phyloP scores from a whole-genome alignment of 768 basidiomycete genomes.

The Mycena latifolia region DNA sequence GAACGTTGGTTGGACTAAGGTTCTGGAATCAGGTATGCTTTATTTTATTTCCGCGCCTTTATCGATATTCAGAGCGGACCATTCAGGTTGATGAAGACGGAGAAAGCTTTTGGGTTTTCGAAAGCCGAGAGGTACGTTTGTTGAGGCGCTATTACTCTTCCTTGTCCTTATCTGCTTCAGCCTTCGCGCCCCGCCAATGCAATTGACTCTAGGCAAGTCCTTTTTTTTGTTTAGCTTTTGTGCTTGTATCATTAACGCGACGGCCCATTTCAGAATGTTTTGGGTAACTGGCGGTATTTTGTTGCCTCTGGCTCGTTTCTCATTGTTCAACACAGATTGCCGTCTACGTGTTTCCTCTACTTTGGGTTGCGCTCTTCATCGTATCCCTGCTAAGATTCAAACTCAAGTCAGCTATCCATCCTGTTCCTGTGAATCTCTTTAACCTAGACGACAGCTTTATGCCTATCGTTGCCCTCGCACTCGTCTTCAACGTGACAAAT shows the following conservation, averaged over 20 bases:
- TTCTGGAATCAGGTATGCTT: slow-evolving; percentile 93
- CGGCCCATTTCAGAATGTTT: slow-evolving; percentile 76
- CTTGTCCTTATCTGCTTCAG: slow-evolving; percentile 52
- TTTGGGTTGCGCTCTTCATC: slow-evolving; percentile 90
- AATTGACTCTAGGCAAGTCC: slow-evolving; percentile 83
- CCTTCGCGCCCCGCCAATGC: slow-evolving; percentile 91
- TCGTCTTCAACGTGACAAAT: slow-evolving; percentile 97
- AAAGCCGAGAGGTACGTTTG: slow-evolving; percentile 88
- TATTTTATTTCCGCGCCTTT: neutral
- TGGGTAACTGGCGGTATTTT: slow-evolving; percentile 66
- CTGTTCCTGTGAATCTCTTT: slow-evolving; percentile 9
- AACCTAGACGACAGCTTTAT: slow-evolving; percentile 72
- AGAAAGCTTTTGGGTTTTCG: slow-evolving; percentile 97
- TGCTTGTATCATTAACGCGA: slow-evolving; percentile 6
- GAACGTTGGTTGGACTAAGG: slow-evolving; percentile 92
- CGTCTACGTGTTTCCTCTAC: slow-evolving; percentile 88
- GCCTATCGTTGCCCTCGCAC: slow-evolving; percentile 93
- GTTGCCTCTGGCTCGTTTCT: slow-evolving; percentile 7
- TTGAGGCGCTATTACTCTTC: neutral
- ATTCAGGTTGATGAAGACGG: slow-evolving; percentile 95
- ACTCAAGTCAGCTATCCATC: slow-evolving; percentile 73
- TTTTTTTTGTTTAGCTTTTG: neutral
- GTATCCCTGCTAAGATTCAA: slow-evolving; percentile 92
- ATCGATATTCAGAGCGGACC: slow-evolving; percentile 5
- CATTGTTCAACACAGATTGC: slow-evolving; percentile 69